Percentiles rank a stretch among this genome's conserved stretches.
Evolutionary conservation across 768 basidiomycete genomes (phyloP).

Genomic region (Clathrus columnatus): DNA sequence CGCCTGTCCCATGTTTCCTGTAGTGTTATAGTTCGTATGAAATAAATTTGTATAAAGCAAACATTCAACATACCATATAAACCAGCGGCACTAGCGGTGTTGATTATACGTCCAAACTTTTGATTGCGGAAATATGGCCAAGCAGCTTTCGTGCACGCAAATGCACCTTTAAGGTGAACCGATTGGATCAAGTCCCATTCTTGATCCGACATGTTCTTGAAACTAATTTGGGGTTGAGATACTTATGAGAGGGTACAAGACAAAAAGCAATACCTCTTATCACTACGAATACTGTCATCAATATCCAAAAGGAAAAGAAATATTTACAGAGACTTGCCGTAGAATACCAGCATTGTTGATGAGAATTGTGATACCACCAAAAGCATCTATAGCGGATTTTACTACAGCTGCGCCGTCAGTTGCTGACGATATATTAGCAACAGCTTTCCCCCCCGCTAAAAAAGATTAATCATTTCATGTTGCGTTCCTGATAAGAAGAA

Average conservation of each 20-base stretch:
- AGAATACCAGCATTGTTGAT: slow-evolving; percentile 96
- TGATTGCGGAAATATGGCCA: slow-evolving; percentile 96
- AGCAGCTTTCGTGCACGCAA: slow-evolving; percentile 84
- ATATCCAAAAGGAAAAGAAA: background rate
- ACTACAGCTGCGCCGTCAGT: slow-evolving; percentile 83
- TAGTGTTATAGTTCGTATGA: background rate
- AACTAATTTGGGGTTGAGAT: slow-evolving; percentile 50
- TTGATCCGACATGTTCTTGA: slow-evolving; percentile 95
- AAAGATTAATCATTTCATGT: background rate
- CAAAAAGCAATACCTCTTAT: slow-evolving; percentile 15
- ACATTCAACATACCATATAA: slow-evolving; percentile 56
- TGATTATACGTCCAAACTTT: slow-evolving; percentile 90
- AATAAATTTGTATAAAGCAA: background rate
- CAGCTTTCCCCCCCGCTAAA: slow-evolving; percentile 81
- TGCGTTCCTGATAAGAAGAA: background rate
- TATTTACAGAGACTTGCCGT: slow-evolving; percentile 36
- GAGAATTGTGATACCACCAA: slow-evolving; percentile 77
- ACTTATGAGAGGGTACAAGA: background rate
- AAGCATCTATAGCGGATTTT: slow-evolving; percentile 74
- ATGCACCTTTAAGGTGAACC: slow-evolving; percentile 93
- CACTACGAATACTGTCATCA: background rate
- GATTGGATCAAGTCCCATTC: slow-evolving; percentile 86
- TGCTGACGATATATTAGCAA: slow-evolving; percentile 78
- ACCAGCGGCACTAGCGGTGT: slow-evolving; percentile 92
- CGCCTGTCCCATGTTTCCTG: slow-evolving; percentile 92